phyloP scores from a whole-genome alignment of 2,329 filamentous ascomycete species.

The Botrytis aclada region DNA sequence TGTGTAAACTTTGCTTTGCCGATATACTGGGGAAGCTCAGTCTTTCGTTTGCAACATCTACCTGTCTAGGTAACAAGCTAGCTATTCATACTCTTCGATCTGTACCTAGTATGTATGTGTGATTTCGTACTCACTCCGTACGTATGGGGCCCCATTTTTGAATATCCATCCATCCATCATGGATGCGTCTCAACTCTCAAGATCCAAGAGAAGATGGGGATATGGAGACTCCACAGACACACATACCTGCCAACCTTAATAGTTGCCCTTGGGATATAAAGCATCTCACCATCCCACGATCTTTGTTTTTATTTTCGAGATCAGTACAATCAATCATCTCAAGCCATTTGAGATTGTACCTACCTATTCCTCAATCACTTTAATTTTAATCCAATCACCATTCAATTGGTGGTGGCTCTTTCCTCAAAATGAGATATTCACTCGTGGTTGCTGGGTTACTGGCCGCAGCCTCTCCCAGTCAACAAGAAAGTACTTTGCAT shows the following conservation, averaged over 20 bases:
- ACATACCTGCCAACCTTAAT: not conserved
- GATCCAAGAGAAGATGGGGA: not conserved
- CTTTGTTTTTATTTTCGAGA: no score
- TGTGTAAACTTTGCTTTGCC: not conserved
- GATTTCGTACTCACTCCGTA: not conserved
- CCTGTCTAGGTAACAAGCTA: no score
- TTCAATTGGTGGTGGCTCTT: not conserved
- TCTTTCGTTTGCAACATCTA: not conserved
- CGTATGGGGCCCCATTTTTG: not conserved
- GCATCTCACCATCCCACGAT: not conserved
- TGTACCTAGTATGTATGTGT: not conserved
- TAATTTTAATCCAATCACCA: not conserved
- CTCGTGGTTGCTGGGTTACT: slow-evolving; percentile 2
- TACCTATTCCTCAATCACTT: not conserved
- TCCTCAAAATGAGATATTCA: slow-evolving; percentile 5
- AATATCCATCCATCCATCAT: not conserved
- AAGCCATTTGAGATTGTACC: not conserved
- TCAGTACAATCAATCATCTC: not conserved
- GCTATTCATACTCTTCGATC: not conserved
- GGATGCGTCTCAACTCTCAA: not conserved
- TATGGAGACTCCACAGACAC: not conserved
- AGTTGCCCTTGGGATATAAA: not conserved
- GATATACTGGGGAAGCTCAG: not conserved
- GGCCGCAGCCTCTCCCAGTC: slow-evolving; percentile 1
- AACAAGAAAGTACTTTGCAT: slow-evolving; percentile 2